Evolutionary conservation across 169 alveolate genomes (phyloP).

Genomic region (Eimeria maxima): DNA sequence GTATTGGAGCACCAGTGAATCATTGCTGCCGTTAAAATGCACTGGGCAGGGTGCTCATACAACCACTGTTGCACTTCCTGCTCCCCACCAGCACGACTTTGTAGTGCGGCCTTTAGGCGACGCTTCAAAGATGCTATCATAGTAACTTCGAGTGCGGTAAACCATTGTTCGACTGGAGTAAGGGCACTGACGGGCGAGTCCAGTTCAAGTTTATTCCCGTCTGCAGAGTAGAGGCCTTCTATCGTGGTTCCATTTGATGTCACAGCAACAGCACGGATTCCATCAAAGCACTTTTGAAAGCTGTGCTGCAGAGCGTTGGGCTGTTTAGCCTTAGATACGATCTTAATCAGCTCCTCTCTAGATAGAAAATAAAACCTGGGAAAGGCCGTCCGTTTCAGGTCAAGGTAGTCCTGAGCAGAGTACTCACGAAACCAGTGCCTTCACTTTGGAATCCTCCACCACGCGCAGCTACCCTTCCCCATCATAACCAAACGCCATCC

Average conservation of each 20-base stretch:
- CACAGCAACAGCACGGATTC: slow-evolving; percentile 84
- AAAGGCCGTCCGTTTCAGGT: slow-evolving; percentile 94
- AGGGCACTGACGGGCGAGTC: slow-evolving; percentile 44
- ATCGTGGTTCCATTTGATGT: slow-evolving; percentile 36
- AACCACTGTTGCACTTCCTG: slow-evolving; percentile 9
- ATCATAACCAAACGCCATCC: neutral
- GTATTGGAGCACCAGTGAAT: slow-evolving; percentile 49
- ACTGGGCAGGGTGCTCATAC: slow-evolving; percentile 73
- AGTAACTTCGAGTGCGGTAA: slow-evolving; percentile 45
- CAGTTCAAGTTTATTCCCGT: slow-evolving; percentile 40
- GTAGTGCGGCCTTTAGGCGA: slow-evolving; percentile 33
- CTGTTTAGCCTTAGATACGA: slow-evolving; percentile 91
- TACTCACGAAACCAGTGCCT: slow-evolving; percentile 85
- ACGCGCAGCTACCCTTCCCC: neutral
- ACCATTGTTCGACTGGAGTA: slow-evolving; percentile 73
- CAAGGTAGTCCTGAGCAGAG: slow-evolving; percentile 92
- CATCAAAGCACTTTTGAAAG: slow-evolving; percentile 91
- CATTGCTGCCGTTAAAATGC: slow-evolving; percentile 63
- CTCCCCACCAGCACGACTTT: slow-evolving; percentile 21
- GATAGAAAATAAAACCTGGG: slow-evolving; percentile 96
- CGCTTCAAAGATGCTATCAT: slow-evolving; percentile 41
- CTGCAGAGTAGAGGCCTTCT: slow-evolving; percentile 40
- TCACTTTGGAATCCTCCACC: neutral
- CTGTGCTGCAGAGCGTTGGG: slow-evolving; percentile 87
- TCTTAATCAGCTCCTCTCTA: slow-evolving; percentile 93